phyloP scores from a whole-genome alignment of 805 yeast genomes.

The Yarrowia sp. region DNA sequence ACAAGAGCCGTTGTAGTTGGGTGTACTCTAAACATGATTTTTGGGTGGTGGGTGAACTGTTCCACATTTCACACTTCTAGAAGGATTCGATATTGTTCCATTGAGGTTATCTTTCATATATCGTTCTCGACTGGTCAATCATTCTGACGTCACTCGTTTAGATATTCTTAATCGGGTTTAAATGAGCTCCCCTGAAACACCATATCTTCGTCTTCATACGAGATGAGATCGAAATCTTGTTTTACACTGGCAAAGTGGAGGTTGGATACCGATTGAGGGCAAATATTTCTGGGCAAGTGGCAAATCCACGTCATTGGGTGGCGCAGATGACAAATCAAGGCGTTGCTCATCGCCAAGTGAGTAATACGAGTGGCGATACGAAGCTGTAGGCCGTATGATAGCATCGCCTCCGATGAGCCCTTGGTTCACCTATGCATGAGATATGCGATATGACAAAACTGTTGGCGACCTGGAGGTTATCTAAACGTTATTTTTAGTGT shows the following conservation, averaged over 20 bases:
- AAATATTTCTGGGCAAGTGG: too few relatives aligned
- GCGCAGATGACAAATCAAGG: not conserved
- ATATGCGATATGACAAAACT: not conserved
- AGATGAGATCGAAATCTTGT: conserved; percentile 1
- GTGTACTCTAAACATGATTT: too few relatives aligned
- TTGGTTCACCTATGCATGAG: not conserved
- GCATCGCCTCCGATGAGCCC: not conserved
- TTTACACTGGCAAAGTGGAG: not conserved
- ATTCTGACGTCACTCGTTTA: not conserved
- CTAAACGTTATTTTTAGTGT: not conserved
- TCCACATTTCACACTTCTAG: not conserved
- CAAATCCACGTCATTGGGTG: too few relatives aligned
- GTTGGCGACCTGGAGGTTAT: not conserved
- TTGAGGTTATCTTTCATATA: too few relatives aligned
- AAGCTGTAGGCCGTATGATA: too few relatives aligned
- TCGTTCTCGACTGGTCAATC: too few relatives aligned
- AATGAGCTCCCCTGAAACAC: not conserved
- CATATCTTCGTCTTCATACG: not conserved
- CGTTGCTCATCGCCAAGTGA: not conserved
- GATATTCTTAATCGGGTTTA: not conserved
- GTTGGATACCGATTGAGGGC: not conserved
- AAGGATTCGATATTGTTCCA: not conserved
- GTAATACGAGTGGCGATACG: too few relatives aligned
- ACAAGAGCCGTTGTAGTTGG: not conserved
- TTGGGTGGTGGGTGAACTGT: too few relatives aligned